Evolutionary conservation across 345 rosid species (phyloP), one percentile per base, ranked within the genome.

Genomic region (Citrus medica): DNA sequence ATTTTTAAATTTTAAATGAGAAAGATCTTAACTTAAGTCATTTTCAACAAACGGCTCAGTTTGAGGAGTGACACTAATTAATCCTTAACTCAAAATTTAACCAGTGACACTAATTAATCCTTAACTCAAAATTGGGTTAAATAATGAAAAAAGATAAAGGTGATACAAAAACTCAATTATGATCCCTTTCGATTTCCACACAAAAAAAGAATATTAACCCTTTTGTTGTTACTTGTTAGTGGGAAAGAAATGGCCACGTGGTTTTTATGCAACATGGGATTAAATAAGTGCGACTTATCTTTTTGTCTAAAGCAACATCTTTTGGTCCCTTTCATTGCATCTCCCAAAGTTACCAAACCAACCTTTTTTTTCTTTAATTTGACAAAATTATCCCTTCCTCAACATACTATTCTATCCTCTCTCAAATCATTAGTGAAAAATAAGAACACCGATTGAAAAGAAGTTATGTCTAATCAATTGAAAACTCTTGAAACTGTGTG

Each of bases 231-330:
- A 46, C 51, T 46, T 3, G 40, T 55, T 30, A 30, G 7, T 71
- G 75, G 46, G 28, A 55, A 32, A 53, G 46, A 27, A 61, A 61
- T 73, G 27, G 76, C 13, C 64, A 74, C 38, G 69, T 61, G 69
- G 42, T 62, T 38, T 25, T 61, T 38, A 27, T 62, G 21, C 56
- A 38, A 60, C 64, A 33, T 12, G 75, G 28, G 21, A 40, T 24
- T 9, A 40, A n/a, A 62, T n/a, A 62, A 25, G 6, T 67, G 51
- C 16, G 25, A 17, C 58, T 13, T 7, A 13, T 69, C 73, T 27
- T 2, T 68, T 68, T 40, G 24, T 14, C 0, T 14, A 38, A 48
- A 68, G 21, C 19, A 40, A 27, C 21, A 40, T 68, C 55, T 37
- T n/a, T 1, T 68, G 2, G 25, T 7, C 16, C 22, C 38, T 25